A percentile compares a stretch with the other conserved stretches of the same genome.
These are phyloP conservation scores for Emmonsia crescens DNA, from an alignment of 2,329 filamentous ascomycete species.

Conservation along the genomic window DNA sequence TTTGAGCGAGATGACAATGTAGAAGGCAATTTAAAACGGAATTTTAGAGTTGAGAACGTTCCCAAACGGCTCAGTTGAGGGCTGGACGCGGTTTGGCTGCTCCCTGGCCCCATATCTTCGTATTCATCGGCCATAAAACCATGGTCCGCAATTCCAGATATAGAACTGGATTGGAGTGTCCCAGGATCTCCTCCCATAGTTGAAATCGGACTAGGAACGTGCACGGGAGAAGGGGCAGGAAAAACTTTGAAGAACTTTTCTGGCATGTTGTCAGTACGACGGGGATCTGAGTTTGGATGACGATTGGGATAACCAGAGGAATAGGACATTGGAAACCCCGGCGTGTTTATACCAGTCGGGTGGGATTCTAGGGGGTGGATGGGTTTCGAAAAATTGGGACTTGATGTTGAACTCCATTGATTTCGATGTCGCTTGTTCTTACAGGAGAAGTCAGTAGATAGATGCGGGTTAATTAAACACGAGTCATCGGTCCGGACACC, in stretches of 20 bases:
- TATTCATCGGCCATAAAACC: neutral
- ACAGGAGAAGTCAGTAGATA: neutral
- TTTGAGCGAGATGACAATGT: conserved; percentile 4
- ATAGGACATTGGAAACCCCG: neutral
- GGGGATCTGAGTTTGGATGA: neutral
- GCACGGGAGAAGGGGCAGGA: too few species aligned
- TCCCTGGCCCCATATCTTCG: conserved; percentile 9
- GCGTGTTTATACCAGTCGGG: neutral
- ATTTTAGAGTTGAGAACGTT: conserved; percentile 6
- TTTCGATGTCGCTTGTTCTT: neutral
- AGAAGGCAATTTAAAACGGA: conserved; percentile 7
- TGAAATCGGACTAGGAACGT: neutral
- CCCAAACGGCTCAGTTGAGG: conserved; percentile 8
- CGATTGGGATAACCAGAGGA: neutral
- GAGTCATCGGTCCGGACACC: too few species aligned
- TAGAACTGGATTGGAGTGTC: neutral
- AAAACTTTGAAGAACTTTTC: neutral
- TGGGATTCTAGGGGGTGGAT: neutral
- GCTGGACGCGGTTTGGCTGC: conserved; percentile 13
- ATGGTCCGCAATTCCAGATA: neutral
- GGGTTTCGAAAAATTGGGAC: conserved; percentile 12
- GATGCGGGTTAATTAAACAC: neutral
- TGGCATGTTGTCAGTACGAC: neutral
- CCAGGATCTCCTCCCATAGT: neutral
- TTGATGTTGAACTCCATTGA: neutral